These are phyloP conservation scores for Carallia pectinifolia DNA, from an alignment of 345 rosid genomes.

Conservation along the genomic window DNA sequence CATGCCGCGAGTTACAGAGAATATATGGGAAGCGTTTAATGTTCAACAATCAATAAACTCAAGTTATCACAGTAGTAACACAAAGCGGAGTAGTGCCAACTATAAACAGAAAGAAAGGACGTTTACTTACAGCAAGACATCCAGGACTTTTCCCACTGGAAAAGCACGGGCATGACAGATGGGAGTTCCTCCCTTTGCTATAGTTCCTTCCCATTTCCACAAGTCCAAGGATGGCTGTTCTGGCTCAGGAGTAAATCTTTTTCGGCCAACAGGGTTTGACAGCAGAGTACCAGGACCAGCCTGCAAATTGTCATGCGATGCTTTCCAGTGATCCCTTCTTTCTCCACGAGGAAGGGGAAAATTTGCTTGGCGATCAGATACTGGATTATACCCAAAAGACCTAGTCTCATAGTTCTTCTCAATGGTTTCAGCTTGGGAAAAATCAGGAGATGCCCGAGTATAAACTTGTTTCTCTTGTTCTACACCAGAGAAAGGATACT, in stretches of 20 bases:
- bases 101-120: conserved; percentile 5
- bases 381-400: conserved; percentile 48
- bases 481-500: conserved; percentile 54
- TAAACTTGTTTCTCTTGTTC: conserved; percentile 51
- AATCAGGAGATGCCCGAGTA: conserved; percentile 50
- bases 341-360: conserved; percentile 41
- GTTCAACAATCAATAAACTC: not conserved
- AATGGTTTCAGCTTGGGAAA: conserved; percentile 46
- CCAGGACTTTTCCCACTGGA: conserved; percentile 88
- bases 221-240: conserved; percentile 55
- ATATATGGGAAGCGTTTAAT: not conserved
- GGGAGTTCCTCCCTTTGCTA: conserved; percentile 93
- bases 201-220: conserved; percentile 99
- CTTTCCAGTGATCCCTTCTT: conserved; percentile 42
- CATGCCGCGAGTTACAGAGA: not conserved
- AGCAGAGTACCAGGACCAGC: conserved; percentile 43
- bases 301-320: conserved; percentile 49
- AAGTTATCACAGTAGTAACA: not conserved
- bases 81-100: not conserved
- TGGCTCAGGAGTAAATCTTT: conserved; percentile 54
- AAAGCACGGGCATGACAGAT: conserved; percentile 89
- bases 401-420: conserved; percentile 44
- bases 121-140: conserved; percentile 71
- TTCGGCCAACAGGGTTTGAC: conserved; percentile 47
- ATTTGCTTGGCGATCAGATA: conserved; percentile 34